These are phyloP conservation scores for Erucastrum elatum DNA, from an alignment of 345 rosid genomes.

Conservation along the genomic window DNA sequence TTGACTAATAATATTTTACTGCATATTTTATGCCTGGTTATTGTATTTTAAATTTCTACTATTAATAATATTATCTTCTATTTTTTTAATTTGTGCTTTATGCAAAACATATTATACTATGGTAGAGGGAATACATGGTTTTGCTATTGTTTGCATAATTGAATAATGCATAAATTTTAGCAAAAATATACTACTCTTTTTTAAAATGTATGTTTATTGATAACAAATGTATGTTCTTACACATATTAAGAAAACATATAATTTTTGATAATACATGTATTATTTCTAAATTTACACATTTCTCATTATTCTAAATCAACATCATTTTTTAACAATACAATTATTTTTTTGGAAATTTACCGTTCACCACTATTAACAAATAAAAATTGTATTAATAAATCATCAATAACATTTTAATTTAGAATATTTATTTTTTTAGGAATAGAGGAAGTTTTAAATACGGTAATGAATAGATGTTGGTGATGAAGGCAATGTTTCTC, in stretches of 20 bases:
- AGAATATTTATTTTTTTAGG: background rate
- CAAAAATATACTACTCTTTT: background rate
- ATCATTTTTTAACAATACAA: background rate
- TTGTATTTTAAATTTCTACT: too few species aligned
- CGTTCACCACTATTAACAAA: background rate
- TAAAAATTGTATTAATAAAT: background rate
- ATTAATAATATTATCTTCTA: too few species aligned
- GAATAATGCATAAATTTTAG: background rate
- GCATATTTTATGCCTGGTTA: too few species aligned
- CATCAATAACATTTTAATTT: background rate
- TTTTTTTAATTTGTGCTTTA: too few species aligned
- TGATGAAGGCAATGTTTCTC: background rate
- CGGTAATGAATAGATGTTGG: slow-evolving; percentile 1
- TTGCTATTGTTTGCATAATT: background rate
- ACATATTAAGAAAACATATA: background rate
- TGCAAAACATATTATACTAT: too few species aligned
- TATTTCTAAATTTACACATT: background rate
- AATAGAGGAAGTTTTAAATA: background rate
- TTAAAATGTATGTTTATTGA: too few species aligned
- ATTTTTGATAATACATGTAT: background rate
- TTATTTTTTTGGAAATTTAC: background rate
- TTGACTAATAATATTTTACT: too few species aligned
- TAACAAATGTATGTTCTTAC: background rate
- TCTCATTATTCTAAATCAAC: background rate
- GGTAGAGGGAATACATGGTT: background rate